phyloP scores from a whole-genome alignment of 345 rosid species.

The Hibiscus tridactylites region DNA sequence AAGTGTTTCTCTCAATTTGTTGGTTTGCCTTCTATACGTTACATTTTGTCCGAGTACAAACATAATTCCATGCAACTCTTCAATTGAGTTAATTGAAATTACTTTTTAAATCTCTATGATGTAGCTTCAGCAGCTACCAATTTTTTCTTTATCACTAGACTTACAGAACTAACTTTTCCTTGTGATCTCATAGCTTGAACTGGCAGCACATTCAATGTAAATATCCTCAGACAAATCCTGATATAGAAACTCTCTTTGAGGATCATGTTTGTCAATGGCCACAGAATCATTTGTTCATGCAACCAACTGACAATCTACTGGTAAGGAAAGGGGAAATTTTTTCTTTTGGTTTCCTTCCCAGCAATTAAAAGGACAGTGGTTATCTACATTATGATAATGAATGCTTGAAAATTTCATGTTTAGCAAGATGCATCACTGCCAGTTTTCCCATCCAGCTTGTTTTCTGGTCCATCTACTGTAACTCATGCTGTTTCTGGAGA shows the following conservation, averaged over 20 bases:
- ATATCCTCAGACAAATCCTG: slow-evolving; percentile 32
- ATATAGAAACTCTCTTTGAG: slow-evolving; percentile 32
- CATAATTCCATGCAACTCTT: not conserved
- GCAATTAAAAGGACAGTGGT: not conserved
- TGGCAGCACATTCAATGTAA: slow-evolving; percentile 46
- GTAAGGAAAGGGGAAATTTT: slow-evolving; percentile 11
- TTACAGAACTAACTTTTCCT: slow-evolving; percentile 7
- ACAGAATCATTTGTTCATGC: slow-evolving; percentile 6
- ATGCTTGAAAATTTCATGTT: slow-evolving; percentile 11
- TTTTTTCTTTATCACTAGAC: not conserved
- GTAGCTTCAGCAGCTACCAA: slow-evolving; percentile 1
- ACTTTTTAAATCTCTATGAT: not conserved
- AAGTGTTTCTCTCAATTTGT: not conserved
- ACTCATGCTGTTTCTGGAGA: slow-evolving; percentile 15
- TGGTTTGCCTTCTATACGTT: not conserved
- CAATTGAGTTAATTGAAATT: not conserved
- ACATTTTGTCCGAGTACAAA: not conserved
- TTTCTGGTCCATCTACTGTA: slow-evolving; percentile 17
- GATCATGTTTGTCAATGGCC: slow-evolving; percentile 35
- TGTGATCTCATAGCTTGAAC: slow-evolving; percentile 36
- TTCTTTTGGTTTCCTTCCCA: not conserved
- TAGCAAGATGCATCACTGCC: slow-evolving; percentile 24
- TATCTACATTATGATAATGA: not conserved
- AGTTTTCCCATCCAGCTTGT: slow-evolving; percentile 8
- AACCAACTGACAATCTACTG: slow-evolving; percentile 14